Evolutionary conservation across 805 yeast species (phyloP).

Genomic region (Pichia gijzeniarum): DNA sequence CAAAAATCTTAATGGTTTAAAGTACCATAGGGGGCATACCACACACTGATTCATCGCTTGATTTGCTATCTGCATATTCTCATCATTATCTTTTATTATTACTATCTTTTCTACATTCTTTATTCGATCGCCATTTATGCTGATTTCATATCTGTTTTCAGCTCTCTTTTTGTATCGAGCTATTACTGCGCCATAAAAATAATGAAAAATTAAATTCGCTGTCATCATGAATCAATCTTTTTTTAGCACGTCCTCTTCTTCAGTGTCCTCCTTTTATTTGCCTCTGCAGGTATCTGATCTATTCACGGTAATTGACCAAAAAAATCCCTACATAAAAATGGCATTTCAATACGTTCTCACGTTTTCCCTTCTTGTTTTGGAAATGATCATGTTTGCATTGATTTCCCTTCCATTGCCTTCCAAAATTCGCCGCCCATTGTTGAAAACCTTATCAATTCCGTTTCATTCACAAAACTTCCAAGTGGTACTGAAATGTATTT

Average conservation of each 20-base stretch:
- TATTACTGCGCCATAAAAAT: too few relatives aligned
- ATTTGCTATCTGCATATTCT: background rate
- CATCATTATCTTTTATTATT: background rate
- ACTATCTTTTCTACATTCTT: background rate
- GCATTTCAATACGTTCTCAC: constrained; percentile 34
- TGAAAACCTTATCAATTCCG: constrained; percentile 58
- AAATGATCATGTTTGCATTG: constrained; percentile 70
- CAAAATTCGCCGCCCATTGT: constrained; percentile 57
- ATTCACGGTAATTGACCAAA: too few relatives aligned
- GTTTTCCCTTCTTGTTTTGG: constrained; percentile 69
- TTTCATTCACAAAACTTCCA: constrained; percentile 66
- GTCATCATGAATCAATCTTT: background rate
- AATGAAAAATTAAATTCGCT: background rate
- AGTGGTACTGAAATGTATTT: constrained; percentile 70
- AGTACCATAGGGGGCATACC: constrained; percentile 97
- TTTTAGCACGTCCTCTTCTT: too few relatives aligned
- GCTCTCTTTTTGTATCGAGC: background rate
- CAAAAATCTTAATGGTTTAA: constrained; percentile 91
- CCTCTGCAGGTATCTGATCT: too few relatives aligned
- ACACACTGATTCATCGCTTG: constrained; percentile 56
- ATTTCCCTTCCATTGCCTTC: constrained; percentile 86
- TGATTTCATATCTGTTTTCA: background rate
- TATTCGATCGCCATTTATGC: background rate
- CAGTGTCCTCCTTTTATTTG: too few relatives aligned
- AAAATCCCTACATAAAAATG: constrained; percentile 14